Conservation (phyloP, 2,329 filamentous ascomycete species). For the Dothidotthia symphoricarpi region DNA sequence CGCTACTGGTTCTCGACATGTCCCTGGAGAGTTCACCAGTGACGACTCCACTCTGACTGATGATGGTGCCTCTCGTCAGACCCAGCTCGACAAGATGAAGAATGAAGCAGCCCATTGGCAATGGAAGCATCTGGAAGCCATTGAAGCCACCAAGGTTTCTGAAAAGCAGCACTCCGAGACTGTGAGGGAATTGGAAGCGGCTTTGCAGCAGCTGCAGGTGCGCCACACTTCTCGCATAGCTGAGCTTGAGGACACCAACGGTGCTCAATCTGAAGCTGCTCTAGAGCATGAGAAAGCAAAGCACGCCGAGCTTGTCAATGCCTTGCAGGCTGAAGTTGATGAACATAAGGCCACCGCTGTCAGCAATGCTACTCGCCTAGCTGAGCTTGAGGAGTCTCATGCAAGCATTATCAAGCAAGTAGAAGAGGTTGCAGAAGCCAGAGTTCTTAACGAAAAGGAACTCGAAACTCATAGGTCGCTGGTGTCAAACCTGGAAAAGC, state of each 20-base stretch:
- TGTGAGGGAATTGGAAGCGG: conserved; percentile 71
- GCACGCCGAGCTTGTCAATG: conserved; percentile 54
- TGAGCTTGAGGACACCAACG: conserved; percentile 32
- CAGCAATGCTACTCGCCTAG: conserved; percentile 66
- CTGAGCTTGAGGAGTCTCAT: conserved; percentile 72
- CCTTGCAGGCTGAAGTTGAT: conserved; percentile 71
- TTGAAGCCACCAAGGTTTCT: conserved; percentile 68
- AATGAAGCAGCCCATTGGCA: conserved; percentile 73
- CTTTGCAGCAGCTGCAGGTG: conserved; percentile 44
- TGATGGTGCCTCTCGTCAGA: conserved; percentile 45
- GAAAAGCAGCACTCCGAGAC: conserved; percentile 71
- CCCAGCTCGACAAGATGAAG: conserved; percentile 65
- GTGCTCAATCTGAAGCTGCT: conserved; percentile 27
- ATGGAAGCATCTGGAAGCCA: conserved; percentile 67
- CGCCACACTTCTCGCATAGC: conserved; percentile 32
- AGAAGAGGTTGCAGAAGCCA: conserved; percentile 62
- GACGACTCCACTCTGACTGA: conserved; percentile 24
- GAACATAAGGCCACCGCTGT: conserved; percentile 75
- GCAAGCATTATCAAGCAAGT: conserved; percentile 64
- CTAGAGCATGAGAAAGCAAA: conserved; percentile 44
- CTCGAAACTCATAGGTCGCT: conserved; percentile 52
- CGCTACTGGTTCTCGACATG: conserved; percentile 15
- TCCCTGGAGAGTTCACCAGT: conserved; percentile 5
- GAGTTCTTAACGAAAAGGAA: conserved; percentile 56
- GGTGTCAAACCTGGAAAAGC: conserved; percentile 56